phyloP scores from a whole-genome alignment of 441 rosid genomes.

The Mallotus japonicus region DNA sequence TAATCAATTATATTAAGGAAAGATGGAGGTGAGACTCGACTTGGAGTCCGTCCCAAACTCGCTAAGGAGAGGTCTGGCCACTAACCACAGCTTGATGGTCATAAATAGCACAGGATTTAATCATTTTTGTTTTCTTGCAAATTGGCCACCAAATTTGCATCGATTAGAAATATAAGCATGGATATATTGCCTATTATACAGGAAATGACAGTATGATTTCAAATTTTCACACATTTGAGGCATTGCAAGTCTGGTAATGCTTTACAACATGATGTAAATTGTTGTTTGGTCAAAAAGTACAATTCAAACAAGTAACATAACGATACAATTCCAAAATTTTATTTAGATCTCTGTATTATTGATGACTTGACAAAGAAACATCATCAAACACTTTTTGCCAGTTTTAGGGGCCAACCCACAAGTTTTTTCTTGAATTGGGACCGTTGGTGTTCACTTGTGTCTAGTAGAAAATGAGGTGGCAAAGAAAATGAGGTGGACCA shows the following conservation, averaged over 20 bases:
- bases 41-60: too few species aligned
- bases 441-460: not conserved
- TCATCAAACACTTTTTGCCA: constrained; percentile 6
- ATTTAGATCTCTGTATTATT: not conserved
- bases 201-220: not conserved
- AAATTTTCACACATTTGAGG: not conserved
- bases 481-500: too few species aligned
- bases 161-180: not conserved
- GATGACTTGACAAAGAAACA: constrained; percentile 2
- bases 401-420: not conserved
- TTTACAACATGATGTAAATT: not conserved
- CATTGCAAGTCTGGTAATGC: not conserved
- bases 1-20: too few species aligned
- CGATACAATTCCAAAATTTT: not conserved
- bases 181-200: not conserved
- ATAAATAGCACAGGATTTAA: too few species aligned
- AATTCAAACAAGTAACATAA: not conserved
- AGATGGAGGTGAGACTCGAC: too few species aligned
- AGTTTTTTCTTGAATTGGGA: constrained; percentile 1
- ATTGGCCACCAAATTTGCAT: not conserved
- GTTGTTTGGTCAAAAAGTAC: constrained; percentile 1
- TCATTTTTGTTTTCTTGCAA: too few species aligned
- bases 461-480: too few species aligned
- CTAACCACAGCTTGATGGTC: too few species aligned
- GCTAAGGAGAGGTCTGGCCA: too few species aligned